Conservation (phyloP, 2,329 filamentous ascomycete species). For the Curvularia verruculosa region DNA sequence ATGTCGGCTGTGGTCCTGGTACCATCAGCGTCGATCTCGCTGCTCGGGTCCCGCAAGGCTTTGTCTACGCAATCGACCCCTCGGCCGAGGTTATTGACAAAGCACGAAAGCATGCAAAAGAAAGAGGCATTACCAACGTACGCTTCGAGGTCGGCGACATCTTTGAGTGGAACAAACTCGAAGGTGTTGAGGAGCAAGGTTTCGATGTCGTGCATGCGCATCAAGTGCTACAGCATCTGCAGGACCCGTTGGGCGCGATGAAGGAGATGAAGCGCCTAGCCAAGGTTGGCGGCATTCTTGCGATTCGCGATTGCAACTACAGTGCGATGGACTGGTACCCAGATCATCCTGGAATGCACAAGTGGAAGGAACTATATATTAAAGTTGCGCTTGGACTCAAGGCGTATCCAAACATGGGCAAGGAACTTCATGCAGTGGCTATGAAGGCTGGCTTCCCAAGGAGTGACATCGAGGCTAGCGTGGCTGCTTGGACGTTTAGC, state of each 20-base stretch:
- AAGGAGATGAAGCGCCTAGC: constrained; percentile 61
- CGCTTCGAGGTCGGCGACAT: constrained; percentile 52
- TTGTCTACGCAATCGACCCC: constrained; percentile 55
- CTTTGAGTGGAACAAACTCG: constrained; percentile 51
- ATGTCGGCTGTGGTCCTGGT: constrained; percentile 58
- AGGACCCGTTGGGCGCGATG: constrained; percentile 57
- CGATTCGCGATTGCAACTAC: constrained; percentile 49
- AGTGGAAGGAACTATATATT: constrained; percentile 46
- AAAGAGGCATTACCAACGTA: constrained; percentile 49
- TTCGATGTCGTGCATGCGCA: constrained; percentile 68
- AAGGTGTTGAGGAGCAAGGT: constrained; percentile 46
- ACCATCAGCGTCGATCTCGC: constrained; percentile 56
- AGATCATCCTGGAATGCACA: constrained; percentile 40
- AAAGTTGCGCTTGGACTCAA: constrained; percentile 39
- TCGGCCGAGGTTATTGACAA: constrained; percentile 52
- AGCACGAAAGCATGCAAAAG: constrained; percentile 47
- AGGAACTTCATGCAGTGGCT: constrained; percentile 44
- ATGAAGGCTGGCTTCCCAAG: constrained; percentile 50
- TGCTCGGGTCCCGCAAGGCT: constrained; percentile 51
- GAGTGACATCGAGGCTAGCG: constrained; percentile 47
- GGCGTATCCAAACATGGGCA: constrained; percentile 46
- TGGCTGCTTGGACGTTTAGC: constrained; percentile 53
- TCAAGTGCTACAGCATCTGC: constrained; percentile 64
- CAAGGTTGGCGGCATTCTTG: constrained; percentile 61
- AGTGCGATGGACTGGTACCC: constrained; percentile 50